These are phyloP conservation scores for Teunomyces lycoperdinae DNA, from an alignment of 805 yeast species.

Conservation along the genomic window DNA sequence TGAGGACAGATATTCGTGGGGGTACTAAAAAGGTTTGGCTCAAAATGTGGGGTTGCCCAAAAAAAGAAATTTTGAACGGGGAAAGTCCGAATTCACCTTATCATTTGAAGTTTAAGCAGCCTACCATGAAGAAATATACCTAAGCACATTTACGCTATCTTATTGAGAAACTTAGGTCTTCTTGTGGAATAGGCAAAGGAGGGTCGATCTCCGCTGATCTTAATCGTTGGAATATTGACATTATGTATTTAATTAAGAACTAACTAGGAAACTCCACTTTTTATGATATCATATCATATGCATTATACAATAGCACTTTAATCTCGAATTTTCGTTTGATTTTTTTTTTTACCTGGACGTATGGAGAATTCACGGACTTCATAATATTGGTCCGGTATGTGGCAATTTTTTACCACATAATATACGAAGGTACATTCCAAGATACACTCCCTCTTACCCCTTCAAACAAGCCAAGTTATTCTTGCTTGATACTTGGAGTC, in stretches of 20 bases:
- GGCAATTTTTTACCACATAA: background rate
- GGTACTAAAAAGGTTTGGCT: background rate
- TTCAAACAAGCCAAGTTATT: background rate
- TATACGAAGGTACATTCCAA: background rate
- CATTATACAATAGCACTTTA: background rate
- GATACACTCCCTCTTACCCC: background rate
- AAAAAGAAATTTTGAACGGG: background rate
- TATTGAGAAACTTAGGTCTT: too few relatives aligned
- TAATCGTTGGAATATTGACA: background rate
- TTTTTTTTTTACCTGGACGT: background rate
- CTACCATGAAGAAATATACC: too few relatives aligned
- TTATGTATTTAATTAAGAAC: background rate
- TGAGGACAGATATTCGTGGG: background rate
- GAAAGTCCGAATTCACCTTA: too few relatives aligned
- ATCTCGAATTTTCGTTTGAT: background rate
- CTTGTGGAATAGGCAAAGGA: too few relatives aligned
- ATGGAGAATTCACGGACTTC: background rate
- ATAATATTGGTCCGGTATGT: background rate
- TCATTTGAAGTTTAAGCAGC: too few relatives aligned
- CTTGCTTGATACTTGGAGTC: too few relatives aligned
- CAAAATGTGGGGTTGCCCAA: background rate
- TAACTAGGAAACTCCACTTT: background rate
- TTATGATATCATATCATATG: background rate
- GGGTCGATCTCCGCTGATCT: background rate
- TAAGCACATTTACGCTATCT: too few relatives aligned